A percentile compares a stretch with the other conserved stretches of the same genome.
Conservation (phyloP, 352 stramenopile species). For the Pythium guiyangense region DNA sequence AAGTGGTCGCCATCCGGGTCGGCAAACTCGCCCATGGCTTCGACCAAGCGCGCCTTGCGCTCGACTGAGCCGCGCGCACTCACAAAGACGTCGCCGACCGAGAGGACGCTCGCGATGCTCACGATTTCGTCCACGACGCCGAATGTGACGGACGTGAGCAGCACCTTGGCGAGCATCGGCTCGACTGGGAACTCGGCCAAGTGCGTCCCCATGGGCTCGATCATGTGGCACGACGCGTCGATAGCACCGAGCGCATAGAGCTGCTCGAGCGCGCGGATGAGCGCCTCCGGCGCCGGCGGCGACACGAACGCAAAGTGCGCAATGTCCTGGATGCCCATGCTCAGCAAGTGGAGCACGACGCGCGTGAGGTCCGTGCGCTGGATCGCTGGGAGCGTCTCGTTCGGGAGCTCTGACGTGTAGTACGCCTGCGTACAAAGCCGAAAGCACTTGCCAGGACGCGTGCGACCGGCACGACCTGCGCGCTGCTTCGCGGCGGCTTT, state of each 20-base stretch:
- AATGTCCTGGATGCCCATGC: too few relatives aligned
- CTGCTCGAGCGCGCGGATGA: slow-evolving; percentile 67
- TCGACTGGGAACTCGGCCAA: slow-evolving; percentile 98
- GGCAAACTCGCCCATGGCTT: slow-evolving; percentile 65
- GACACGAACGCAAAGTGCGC: slow-evolving; percentile 84
- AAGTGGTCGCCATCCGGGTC: slow-evolving; percentile 67
- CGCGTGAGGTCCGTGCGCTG: too few relatives aligned
- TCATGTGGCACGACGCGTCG: slow-evolving; percentile 42
- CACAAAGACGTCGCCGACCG: slow-evolving; percentile 87
- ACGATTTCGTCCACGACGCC: slow-evolving; percentile 92
- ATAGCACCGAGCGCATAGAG: slow-evolving; percentile 70
- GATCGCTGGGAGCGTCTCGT: too few relatives aligned
- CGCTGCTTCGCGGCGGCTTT: too few relatives aligned
- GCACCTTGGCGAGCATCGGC: slow-evolving; percentile 74
- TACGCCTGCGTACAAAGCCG: too few relatives aligned
- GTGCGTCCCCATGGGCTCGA: slow-evolving; percentile 85
- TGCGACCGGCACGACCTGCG: too few relatives aligned
- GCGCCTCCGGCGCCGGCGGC: slow-evolving; percentile 58
- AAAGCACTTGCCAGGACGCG: too few relatives aligned
- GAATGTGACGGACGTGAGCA: slow-evolving; percentile 61
- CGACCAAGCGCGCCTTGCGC: slow-evolving; percentile 55
- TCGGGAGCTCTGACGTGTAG: too few relatives aligned
- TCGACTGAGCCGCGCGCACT: slow-evolving; percentile 53
- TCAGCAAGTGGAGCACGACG: too few relatives aligned
- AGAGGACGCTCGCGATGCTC: slow-evolving; percentile 95